Evolutionary conservation across 2,329 filamentous ascomycete genomes (phyloP).

Genomic region (Epicoccum sorghinum): DNA sequence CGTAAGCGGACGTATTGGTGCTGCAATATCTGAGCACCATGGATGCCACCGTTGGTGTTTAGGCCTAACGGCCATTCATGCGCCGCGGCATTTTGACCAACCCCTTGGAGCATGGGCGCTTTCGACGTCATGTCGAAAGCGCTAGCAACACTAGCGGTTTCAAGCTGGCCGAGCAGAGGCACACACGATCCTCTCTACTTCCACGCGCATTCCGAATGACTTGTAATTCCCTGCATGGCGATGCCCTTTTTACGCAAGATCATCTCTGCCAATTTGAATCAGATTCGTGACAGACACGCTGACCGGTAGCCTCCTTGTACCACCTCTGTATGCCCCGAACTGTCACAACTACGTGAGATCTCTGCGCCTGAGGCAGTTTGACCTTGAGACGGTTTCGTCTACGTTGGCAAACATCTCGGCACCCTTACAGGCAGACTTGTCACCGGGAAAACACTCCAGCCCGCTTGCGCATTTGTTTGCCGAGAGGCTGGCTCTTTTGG

Average conservation of each 20-base stretch:
- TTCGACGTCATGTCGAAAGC: conserved; percentile 11
- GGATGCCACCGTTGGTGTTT: conserved; percentile 23
- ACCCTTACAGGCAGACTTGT: not conserved
- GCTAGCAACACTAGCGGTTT: conserved; percentile 2
- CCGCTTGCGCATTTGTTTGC: not conserved
- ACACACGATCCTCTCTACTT: conserved; percentile 16
- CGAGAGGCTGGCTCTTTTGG: not conserved
- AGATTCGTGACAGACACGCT: conserved; percentile 3
- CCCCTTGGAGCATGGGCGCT: conserved; percentile 4
- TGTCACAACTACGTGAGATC: not conserved
- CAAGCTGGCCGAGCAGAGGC: conserved; percentile 1
- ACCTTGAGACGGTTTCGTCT: conserved; percentile 9
- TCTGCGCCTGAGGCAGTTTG: conserved; percentile 9
- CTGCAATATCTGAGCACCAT: conserved; percentile 8
- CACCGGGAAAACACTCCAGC: not conserved
- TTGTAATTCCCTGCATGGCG: conserved; percentile 12
- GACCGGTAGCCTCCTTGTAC: not conserved
- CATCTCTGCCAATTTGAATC: conserved; percentile 4
- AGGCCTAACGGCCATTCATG: conserved; percentile 16
- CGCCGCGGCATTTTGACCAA: conserved; percentile 11
- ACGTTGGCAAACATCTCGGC: conserved; percentile 8
- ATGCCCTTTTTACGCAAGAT: conserved; percentile 11
- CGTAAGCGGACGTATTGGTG: conserved; percentile 4
- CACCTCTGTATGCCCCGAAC: conserved; percentile 2
- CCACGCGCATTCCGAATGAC: conserved; percentile 16